phyloP scores from a whole-genome alignment of 345 rosid genomes.

The Diplotaxis tenuifolia region DNA sequence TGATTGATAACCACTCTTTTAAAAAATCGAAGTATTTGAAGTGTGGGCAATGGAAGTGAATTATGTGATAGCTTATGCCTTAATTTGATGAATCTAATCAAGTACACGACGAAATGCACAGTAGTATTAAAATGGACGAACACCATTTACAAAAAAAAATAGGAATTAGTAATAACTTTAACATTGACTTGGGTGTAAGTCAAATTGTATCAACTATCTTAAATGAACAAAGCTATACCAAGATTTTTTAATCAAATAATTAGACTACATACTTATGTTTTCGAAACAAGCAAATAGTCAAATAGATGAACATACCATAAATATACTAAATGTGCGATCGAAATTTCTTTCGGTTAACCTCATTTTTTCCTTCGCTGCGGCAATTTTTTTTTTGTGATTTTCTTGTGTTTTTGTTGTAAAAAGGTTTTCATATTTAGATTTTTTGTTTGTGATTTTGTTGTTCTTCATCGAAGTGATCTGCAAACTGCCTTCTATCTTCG shows the following conservation, averaged over 20 bases:
- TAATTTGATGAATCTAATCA: background rate
- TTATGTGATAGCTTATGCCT: background rate
- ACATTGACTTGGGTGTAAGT: background rate
- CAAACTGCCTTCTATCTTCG: no score
- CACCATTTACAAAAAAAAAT: background rate
- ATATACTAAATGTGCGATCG: background rate
- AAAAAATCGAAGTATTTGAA: background rate
- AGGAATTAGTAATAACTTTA: background rate
- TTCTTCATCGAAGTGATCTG: no score
- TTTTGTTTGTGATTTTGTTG: no score
- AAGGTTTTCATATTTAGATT: no score
- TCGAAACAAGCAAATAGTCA: background rate
- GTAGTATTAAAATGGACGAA: background rate
- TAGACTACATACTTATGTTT: background rate
- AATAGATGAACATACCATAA: background rate
- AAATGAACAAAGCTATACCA: background rate
- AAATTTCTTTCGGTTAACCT: no score
- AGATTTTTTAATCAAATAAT: background rate
- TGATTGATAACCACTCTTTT: background rate
- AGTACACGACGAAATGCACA: background rate
- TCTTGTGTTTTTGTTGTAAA: no score
- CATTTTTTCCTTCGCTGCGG: no score
- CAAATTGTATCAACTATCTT: background rate
- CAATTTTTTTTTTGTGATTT: no score
- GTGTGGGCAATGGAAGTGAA: background rate